A percentile compares a stretch with the other conserved stretches of the same genome.
Conservation (phyloP, 2,329 filamentous ascomycete species). For the Claviceps capensis region DNA sequence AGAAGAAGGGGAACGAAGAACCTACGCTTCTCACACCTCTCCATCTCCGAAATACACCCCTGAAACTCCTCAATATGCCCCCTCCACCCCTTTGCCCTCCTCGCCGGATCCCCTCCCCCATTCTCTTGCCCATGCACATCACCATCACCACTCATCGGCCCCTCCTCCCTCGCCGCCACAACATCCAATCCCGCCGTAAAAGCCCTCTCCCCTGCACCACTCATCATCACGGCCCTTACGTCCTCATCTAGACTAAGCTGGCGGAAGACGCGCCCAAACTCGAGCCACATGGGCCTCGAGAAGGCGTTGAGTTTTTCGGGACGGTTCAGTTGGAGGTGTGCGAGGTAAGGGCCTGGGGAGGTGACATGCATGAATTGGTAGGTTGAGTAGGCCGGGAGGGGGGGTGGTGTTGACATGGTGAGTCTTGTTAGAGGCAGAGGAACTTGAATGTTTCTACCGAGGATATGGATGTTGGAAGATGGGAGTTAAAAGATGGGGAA, state of each 20-base stretch:
- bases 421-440: too few relatives aligned
- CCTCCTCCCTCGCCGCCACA: conserved; percentile 15
- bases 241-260: conserved; percentile 57
- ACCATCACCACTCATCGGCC: conserved; percentile 23
- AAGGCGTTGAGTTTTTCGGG: conserved; percentile 83
- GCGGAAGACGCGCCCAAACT: conserved; percentile 59
- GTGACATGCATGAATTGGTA: conserved; percentile 61
- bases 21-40: conserved; percentile 75
- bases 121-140: background rate
- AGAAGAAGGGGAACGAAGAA: background rate
- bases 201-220: conserved; percentile 66
- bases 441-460: too few relatives aligned
- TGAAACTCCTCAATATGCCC: conserved; percentile 71
- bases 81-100: conserved; percentile 47
- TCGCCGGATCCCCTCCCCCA: conserved; percentile 40
- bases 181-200: conserved; percentile 77
- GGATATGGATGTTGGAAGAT: too few relatives aligned
- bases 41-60: conserved; percentile 58
- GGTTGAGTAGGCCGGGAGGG: conserved; percentile 23
- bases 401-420: background rate
- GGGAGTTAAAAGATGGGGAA: background rate
- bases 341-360: conserved; percentile 59
- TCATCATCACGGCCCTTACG: conserved; percentile 66
- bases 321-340: conserved; percentile 86
- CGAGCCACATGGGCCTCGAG: conserved; percentile 71